These are phyloP conservation scores for Yamadazyma spencermartinsiae DNA, from an alignment of 1,139 yeast species.

Conservation along the genomic window DNA sequence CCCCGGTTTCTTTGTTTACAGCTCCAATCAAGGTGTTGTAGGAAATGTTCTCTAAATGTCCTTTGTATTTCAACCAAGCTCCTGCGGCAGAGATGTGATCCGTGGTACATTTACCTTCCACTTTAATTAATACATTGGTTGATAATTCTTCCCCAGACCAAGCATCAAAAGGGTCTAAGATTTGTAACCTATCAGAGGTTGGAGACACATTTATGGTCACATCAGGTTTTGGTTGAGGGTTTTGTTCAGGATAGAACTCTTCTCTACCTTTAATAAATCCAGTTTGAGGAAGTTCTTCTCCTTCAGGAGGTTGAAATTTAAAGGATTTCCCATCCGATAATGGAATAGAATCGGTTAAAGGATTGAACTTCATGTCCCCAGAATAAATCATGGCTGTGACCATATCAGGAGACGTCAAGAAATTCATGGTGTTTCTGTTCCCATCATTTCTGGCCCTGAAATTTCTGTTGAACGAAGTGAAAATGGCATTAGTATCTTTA, in stretches of 20 bases:
- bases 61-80: conserved; percentile 98
- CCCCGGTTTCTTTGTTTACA: conserved; percentile 93
- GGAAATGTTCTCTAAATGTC: conserved; percentile 93
- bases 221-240: conserved; percentile 70
- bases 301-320: conserved; percentile 74
- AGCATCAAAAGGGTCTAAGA: conserved; percentile 82
- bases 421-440: conserved; percentile 94
- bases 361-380: conserved; percentile 87
- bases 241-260: conserved; percentile 80
- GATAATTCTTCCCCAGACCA: conserved; percentile 84
- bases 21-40: conserved; percentile 97
- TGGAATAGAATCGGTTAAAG: conserved; percentile 72
- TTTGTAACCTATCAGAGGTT: conserved; percentile 68
- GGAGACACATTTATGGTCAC: conserved; percentile 78
- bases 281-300: conserved; percentile 76
- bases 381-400: conserved; percentile 96
- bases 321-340: conserved; percentile 67
- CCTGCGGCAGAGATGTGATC: conserved; percentile 99
- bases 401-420: conserved; percentile 93
- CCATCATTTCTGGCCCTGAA: conserved; percentile 98
- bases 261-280: conserved; percentile 85
- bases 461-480: conserved; percentile 95
- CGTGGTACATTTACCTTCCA: conserved; percentile 97
- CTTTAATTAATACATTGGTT: conserved; percentile 78
- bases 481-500: conserved; percentile 73